phyloP scores from a whole-genome alignment of 2,329 filamentous ascomycete species.

The Lojkania enalia region DNA sequence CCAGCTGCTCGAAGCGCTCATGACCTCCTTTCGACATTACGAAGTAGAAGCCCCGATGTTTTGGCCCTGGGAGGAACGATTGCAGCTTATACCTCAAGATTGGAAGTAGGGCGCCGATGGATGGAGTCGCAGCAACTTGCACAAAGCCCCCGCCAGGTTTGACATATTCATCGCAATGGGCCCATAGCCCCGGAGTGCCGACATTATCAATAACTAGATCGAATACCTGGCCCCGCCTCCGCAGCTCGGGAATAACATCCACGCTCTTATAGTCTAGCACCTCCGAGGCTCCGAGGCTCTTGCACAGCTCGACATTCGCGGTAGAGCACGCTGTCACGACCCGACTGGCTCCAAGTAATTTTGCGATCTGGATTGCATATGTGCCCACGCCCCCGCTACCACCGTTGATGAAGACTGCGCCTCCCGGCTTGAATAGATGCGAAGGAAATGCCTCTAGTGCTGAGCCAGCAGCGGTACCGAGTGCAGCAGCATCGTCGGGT shows the following conservation, averaged over 20 bases:
- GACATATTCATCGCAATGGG: conserved; percentile 56
- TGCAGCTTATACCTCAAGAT: conserved; percentile 46
- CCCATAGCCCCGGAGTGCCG: conserved; percentile 58
- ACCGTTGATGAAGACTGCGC: conserved; percentile 66
- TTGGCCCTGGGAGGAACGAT: conserved; percentile 56
- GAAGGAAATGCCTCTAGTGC: conserved; percentile 45
- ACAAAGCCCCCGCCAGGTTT: conserved; percentile 54
- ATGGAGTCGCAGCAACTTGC: conserved; percentile 27
- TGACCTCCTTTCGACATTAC: conserved; percentile 43
- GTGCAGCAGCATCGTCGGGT: conserved; percentile 41
- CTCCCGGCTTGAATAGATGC: conserved; percentile 45
- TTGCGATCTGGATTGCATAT: conserved; percentile 66
- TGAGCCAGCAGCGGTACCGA: conserved; percentile 45
- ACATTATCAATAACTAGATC: conserved; percentile 63
- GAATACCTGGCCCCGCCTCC: conserved; percentile 54
- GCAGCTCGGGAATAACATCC: conserved; percentile 54
- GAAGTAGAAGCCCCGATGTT: conserved; percentile 50
- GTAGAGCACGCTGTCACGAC: conserved; percentile 64
- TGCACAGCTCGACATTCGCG: conserved; percentile 60
- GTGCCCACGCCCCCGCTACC: conserved; percentile 65
- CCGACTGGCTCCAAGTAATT: conserved; percentile 60
- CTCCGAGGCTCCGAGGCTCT: conserved; percentile 63
- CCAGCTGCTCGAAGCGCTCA: conserved; percentile 56
- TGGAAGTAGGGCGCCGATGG: conserved; percentile 29
- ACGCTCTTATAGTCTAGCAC: conserved; percentile 62